These are phyloP conservation scores for Arthrobotrys pseudoclavata DNA, from an alignment of 2,329 filamentous ascomycete species.

Conservation along the genomic window DNA sequence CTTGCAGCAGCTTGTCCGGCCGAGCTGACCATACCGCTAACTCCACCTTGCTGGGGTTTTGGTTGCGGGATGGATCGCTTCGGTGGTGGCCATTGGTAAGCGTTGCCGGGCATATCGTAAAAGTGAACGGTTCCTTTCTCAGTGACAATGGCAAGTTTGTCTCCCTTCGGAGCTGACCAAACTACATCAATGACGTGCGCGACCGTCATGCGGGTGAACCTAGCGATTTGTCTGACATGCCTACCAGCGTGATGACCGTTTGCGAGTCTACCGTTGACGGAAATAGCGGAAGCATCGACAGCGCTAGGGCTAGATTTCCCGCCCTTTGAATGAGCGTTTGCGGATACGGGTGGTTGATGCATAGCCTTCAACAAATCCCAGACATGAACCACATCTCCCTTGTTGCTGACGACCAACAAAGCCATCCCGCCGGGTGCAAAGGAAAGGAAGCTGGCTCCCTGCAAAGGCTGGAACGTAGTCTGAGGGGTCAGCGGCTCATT, in stretches of 20 bases:
- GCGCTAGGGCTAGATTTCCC: slow-evolving; percentile 49
- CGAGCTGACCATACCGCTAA: slow-evolving; percentile 69
- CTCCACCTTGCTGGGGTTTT: slow-evolving; percentile 64
- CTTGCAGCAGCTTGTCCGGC: slow-evolving; percentile 75
- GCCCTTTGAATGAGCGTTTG: slow-evolving; percentile 61
- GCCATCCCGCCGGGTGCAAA: slow-evolving; percentile 81
- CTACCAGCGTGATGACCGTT: slow-evolving; percentile 68
- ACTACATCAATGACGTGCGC: slow-evolving; percentile 90
- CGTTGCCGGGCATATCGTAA: slow-evolving; percentile 84
- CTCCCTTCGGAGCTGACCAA: slow-evolving; percentile 85
- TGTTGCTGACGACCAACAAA: slow-evolving; percentile 83
- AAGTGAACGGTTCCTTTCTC: slow-evolving; percentile 96
- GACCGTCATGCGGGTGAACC: slow-evolving; percentile 91
- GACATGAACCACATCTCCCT: slow-evolving; percentile 84
- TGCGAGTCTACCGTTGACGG: slow-evolving; percentile 54
- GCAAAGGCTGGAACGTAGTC: slow-evolving; percentile 77
- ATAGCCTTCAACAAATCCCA: slow-evolving; percentile 77
- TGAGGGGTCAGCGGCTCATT: slow-evolving; percentile 71
- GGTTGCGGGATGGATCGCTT: slow-evolving; percentile 66
- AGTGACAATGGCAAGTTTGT: slow-evolving; percentile 88
- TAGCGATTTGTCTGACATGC: slow-evolving; percentile 83
- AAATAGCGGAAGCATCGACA: slow-evolving; percentile 43
- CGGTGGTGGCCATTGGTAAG: slow-evolving; percentile 88
- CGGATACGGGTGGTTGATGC: slow-evolving; percentile 68
- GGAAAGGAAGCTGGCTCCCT: slow-evolving; percentile 84